A percentile compares a stretch with the other conserved stretches of the same genome.
These are phyloP conservation scores for Erodium trifolium DNA, from an alignment of 441 rosid genomes.

Conservation along the genomic window DNA sequence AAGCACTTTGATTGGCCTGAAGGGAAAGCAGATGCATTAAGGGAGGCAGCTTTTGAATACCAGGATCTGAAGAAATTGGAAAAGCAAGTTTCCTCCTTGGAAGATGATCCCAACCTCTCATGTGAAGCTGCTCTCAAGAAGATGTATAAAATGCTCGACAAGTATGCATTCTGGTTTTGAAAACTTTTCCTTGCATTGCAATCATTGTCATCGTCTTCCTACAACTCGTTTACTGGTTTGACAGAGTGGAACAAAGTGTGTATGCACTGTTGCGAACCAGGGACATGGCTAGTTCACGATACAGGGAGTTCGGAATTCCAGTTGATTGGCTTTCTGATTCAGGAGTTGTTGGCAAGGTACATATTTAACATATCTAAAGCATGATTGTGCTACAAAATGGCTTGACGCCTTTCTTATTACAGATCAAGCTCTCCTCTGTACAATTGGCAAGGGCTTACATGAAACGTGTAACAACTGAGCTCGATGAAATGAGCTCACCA, in stretches of 20 bases:
- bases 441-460: constrained; percentile 88
- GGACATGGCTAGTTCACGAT: constrained; percentile 85
- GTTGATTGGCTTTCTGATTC: constrained; percentile 74
- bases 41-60: constrained; percentile 95
- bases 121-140: constrained; percentile 86
- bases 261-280: constrained; percentile 86
- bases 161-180: constrained; percentile 36
- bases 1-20: constrained; percentile 99
- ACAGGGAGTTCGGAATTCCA: constrained; percentile 83
- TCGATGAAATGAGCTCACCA: constrained; percentile 59
- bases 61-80: constrained; percentile 85
- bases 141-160: constrained; percentile 91
- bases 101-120: constrained; percentile 73
- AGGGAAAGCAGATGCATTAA: constrained; percentile 89
- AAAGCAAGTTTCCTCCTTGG: constrained; percentile 66
- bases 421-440: constrained; percentile 96
- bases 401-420: constrained; percentile 16
- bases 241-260: constrained; percentile 86
- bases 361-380: background rate
- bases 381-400: constrained; percentile 10
- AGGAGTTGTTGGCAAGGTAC: constrained; percentile 92
- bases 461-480: constrained; percentile 85
- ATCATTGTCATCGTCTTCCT: too few species aligned
- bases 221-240: constrained; percentile 1
- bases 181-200: too few species aligned